Evolutionary conservation across 139 green algal genomes (phyloP).

Genomic region (Microglena sp.): DNA sequence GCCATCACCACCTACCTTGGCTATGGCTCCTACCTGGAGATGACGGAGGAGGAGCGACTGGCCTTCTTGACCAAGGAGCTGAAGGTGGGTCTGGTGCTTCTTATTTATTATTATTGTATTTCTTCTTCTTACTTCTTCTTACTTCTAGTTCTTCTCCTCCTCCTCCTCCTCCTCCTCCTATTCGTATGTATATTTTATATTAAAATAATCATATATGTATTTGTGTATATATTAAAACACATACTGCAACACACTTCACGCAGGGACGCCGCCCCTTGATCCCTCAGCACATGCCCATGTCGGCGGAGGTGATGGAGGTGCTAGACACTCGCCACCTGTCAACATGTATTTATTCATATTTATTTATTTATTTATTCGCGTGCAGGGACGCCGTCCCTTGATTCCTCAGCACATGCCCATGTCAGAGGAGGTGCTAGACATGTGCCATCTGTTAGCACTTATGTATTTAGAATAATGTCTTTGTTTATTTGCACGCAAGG

Average conservation of each 20-base stretch:
- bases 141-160: too few species aligned
- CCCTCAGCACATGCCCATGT: constrained; percentile 66
- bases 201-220: too few species aligned
- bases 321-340: too few species aligned
- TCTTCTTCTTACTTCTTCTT: too few species aligned
- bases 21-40: constrained; percentile 67
- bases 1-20: constrained; percentile 82
- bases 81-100: constrained; percentile 20
- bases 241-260: too few species aligned
- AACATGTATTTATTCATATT: too few species aligned
- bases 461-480: too few species aligned
- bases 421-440: constrained; percentile 58
- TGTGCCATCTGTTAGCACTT: too few species aligned
- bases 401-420: constrained; percentile 73
- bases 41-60: constrained; percentile 78
- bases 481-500: constrained; percentile 26
- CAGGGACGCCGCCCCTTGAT: constrained; percentile 79
- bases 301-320: constrained; percentile 71
- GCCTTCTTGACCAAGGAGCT: constrained; percentile 75
- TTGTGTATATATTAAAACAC: too few species aligned
- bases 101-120: too few species aligned
- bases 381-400: constrained; percentile 73
- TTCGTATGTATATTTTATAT: too few species aligned
- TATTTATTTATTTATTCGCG: background rate
- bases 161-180: too few species aligned